A percentile compares a stretch with the other conserved stretches of the same genome.
Conservation (phyloP, 2,329 filamentous ascomycete genomes). For the Fusarium cicatricum region DNA sequence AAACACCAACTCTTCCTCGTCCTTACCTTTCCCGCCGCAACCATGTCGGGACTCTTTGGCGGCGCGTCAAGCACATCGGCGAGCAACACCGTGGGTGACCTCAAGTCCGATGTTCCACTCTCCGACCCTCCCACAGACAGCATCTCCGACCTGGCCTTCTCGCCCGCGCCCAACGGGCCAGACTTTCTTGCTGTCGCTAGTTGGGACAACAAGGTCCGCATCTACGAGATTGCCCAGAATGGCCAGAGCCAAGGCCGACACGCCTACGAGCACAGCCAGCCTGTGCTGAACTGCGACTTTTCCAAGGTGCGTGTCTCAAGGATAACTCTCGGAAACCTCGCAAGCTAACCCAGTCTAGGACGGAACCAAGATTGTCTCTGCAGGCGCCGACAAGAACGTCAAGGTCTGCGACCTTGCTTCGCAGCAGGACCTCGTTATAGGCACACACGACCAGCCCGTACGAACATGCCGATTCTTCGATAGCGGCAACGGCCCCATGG, state of each 20-base stretch:
- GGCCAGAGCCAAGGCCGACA: slow-evolving; percentile 87
- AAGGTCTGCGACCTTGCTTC: slow-evolving; percentile 84
- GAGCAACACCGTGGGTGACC: slow-evolving; percentile 83
- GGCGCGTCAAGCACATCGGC: slow-evolving; percentile 61
- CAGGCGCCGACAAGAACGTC: slow-evolving; percentile 89
- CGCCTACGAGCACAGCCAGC: slow-evolving; percentile 83
- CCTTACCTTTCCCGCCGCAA: slow-evolving; percentile 32
- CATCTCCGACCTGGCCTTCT: slow-evolving; percentile 88
- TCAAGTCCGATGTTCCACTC: slow-evolving; percentile 86
- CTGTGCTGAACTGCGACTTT: slow-evolving; percentile 86
- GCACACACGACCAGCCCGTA: slow-evolving; percentile 85
- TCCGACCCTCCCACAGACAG: slow-evolving; percentile 84
- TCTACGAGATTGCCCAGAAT: slow-evolving; percentile 86
- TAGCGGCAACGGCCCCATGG: slow-evolving; percentile 74
- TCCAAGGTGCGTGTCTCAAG: slow-evolving; percentile 72
- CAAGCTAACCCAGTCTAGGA: slow-evolving; percentile 64
- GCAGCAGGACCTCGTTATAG: slow-evolving; percentile 75
- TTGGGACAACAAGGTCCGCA: slow-evolving; percentile 98
- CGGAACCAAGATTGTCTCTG: slow-evolving; percentile 86
- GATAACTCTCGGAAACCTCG: not conserved
- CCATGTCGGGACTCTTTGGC: slow-evolving; percentile 72
- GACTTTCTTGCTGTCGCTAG: slow-evolving; percentile 90
- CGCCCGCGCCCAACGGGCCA: slow-evolving; percentile 61
- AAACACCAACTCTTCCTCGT: slow-evolving; percentile 8
- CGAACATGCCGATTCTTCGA: slow-evolving; percentile 82